These are phyloP conservation scores for Spathaspora arborariae DNA, from an alignment of 805 yeast genomes.

Conservation along the genomic window DNA sequence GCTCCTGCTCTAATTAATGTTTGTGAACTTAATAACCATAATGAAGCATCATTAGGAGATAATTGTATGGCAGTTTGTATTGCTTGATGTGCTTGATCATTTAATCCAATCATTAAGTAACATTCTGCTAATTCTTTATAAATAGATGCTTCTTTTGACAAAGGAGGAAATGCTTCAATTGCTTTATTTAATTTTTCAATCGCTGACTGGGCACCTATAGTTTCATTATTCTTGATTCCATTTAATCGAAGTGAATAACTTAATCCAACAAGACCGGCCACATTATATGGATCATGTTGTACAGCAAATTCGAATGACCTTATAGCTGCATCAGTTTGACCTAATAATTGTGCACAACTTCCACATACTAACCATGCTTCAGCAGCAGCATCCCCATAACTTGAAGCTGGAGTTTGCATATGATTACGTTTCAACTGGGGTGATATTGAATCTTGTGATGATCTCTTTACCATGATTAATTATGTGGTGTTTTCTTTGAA, in stretches of 20 bases:
- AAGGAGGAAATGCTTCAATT: slow-evolving; percentile 32
- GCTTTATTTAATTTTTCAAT: slow-evolving; percentile 38
- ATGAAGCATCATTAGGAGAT: slow-evolving; percentile 38
- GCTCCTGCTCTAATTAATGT: slow-evolving; percentile 41
- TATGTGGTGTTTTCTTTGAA: background rate
- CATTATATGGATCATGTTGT: slow-evolving; percentile 36
- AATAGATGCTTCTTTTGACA: slow-evolving; percentile 35
- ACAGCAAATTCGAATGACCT: slow-evolving; percentile 42
- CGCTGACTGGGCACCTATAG: slow-evolving; percentile 37
- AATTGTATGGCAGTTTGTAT: slow-evolving; percentile 40
- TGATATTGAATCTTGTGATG: background rate
- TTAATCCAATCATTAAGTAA: slow-evolving; percentile 43
- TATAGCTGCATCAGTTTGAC: slow-evolving; percentile 37
- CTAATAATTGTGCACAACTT: slow-evolving; percentile 41
- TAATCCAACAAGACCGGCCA: slow-evolving; percentile 41
- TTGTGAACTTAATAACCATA: slow-evolving; percentile 50
- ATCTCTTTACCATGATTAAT: background rate
- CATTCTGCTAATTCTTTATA: slow-evolving; percentile 53
- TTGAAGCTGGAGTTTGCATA: background rate
- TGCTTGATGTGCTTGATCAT: slow-evolving; percentile 50
- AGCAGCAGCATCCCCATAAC: slow-evolving; percentile 23
- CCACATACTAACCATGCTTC: slow-evolving; percentile 49
- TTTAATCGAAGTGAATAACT: slow-evolving; percentile 36
- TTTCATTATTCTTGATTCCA: slow-evolving; percentile 34
- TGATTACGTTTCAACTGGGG: background rate